These are phyloP conservation scores for Aphanocladium album DNA, from an alignment of 2,329 filamentous ascomycete genomes.

Conservation along the genomic window DNA sequence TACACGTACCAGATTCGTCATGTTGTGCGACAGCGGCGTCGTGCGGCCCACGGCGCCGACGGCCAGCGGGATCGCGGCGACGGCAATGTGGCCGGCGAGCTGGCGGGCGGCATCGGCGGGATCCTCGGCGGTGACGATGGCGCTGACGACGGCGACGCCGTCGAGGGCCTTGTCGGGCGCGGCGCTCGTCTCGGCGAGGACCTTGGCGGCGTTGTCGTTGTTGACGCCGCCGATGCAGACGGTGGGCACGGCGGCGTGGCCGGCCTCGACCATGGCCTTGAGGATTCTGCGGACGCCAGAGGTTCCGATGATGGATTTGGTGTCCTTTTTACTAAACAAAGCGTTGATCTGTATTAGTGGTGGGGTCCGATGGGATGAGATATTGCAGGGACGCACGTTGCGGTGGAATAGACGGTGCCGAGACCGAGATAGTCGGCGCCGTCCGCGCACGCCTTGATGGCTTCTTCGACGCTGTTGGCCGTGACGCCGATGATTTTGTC, in stretches of 20 bases:
- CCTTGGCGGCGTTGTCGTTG: conserved; percentile 64
- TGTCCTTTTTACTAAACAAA: conserved; percentile 70
- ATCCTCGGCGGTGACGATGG: conserved; percentile 69
- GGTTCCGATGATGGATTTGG: conserved; percentile 59
- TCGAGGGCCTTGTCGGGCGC: conserved; percentile 57
- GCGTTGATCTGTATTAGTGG: no score
- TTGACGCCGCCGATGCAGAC: conserved; percentile 92
- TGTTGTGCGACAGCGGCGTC: conserved; percentile 83
- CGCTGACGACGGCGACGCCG: conserved; percentile 84
- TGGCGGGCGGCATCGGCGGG: conserved; percentile 58
- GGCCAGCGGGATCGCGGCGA: conserved; percentile 47
- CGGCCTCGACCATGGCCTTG: conserved; percentile 47
- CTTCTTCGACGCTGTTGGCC: conserved; percentile 70
- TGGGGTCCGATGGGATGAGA: conserved; percentile 10
- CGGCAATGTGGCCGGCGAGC: conserved; percentile 42
- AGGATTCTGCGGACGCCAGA: conserved; percentile 51
- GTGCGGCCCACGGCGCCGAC: conserved; percentile 56
- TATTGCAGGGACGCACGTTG: conserved; percentile 59
- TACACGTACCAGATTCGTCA: conserved; percentile 78
- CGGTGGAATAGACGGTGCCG: conserved; percentile 81
- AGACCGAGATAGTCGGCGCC: conserved; percentile 92
- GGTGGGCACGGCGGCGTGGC: conserved; percentile 46
- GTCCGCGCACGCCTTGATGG: conserved; percentile 61
- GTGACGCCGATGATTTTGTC: conserved; percentile 85
- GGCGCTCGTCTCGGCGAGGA: conserved; percentile 62